A percentile compares a stretch with the other conserved stretches of the same genome.
These are phyloP conservation scores for Nakataea oryzae DNA, from an alignment of 2,329 filamentous ascomycete species.

Conservation along the genomic window DNA sequence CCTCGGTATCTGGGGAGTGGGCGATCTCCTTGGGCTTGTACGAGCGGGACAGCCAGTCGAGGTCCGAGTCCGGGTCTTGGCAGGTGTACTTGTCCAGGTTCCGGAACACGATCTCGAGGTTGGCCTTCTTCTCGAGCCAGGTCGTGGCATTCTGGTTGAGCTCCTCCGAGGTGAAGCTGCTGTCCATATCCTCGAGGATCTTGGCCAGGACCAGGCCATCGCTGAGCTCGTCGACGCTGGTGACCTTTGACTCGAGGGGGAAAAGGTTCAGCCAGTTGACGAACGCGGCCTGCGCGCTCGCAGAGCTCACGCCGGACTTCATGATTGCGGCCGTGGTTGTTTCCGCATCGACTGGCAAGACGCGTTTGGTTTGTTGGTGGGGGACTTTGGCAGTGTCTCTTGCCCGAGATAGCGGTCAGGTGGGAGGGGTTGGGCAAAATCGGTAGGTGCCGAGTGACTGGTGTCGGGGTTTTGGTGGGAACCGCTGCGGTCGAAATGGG, in stretches of 20 bases:
- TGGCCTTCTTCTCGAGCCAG: slow-evolving; percentile 62
- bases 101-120: slow-evolving; percentile 88
- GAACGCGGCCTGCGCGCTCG: slow-evolving; percentile 35
- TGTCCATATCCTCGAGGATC: slow-evolving; percentile 47
- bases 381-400: background rate
- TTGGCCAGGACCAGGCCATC: slow-evolving; percentile 45
- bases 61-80: background rate
- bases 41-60: slow-evolving; percentile 3
- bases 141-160: slow-evolving; percentile 36
- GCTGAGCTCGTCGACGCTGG: slow-evolving; percentile 38
- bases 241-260: slow-evolving; percentile 30
- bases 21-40: slow-evolving; percentile 2
- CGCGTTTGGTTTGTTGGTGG: background rate
- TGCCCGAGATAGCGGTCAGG: background rate
- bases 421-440: background rate
- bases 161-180: slow-evolving; percentile 42
- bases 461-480: background rate
- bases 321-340: background rate
- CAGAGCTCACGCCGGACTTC: background rate
- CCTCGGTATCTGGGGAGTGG: slow-evolving; percentile 40
- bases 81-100: slow-evolving; percentile 64
- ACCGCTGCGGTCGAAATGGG: background rate
- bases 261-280: slow-evolving; percentile 45
- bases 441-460: too few species aligned
- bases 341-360: background rate